Percentiles rank a stretch among this genome's conserved stretches.
These are phyloP conservation scores for Magnolia officinalis DNA, from an alignment of 164 flowering plant species.

Conservation along the genomic window DNA sequence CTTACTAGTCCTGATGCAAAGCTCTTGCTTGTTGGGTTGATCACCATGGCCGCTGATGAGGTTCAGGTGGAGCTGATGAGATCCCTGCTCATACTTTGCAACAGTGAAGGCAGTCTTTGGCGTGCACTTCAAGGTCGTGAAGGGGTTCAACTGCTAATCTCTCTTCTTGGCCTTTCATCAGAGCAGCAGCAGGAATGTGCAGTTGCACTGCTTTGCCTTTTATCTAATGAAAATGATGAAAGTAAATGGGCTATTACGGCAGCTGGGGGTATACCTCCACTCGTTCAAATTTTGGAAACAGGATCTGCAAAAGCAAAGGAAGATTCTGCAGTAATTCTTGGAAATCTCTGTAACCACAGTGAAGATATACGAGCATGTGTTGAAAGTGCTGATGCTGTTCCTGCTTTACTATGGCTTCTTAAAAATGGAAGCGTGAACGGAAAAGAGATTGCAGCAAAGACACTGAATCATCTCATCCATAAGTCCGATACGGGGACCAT, in stretches of 20 bases:
- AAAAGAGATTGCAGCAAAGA: slow-evolving; percentile 91
- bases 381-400: slow-evolving; percentile 99
- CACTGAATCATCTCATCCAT: slow-evolving; percentile 89
- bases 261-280: slow-evolving; percentile 99
- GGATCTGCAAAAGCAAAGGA: slow-evolving; percentile 98
- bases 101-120: slow-evolving; percentile 82
- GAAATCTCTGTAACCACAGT: slow-evolving; percentile 94
- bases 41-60: slow-evolving; percentile 92
- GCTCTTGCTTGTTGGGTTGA: slow-evolving; percentile 85
- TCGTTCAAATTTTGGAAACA: slow-evolving; percentile 93
- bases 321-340: slow-evolving; percentile 89
- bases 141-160: slow-evolving; percentile 92
- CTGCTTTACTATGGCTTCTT: slow-evolving; percentile 91
- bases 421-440: slow-evolving; percentile 93
- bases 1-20: slow-evolving; percentile 83
- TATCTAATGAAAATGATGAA: slow-evolving; percentile 92
- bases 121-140: slow-evolving; percentile 95
- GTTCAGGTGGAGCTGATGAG: slow-evolving; percentile 82
- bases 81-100: slow-evolving; percentile 79
- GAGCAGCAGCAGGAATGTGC: slow-evolving; percentile 99
- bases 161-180: slow-evolving; percentile 95
- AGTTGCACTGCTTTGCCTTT: slow-evolving; percentile 80
- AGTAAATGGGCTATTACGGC: slow-evolving; percentile 99
- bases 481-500: slow-evolving; percentile 96
- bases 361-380: slow-evolving; percentile 99